A percentile compares a stretch with the other conserved stretches of the same genome.
Conservation (phyloP, 805 yeast species). For the Candida morakotiae region DNA sequence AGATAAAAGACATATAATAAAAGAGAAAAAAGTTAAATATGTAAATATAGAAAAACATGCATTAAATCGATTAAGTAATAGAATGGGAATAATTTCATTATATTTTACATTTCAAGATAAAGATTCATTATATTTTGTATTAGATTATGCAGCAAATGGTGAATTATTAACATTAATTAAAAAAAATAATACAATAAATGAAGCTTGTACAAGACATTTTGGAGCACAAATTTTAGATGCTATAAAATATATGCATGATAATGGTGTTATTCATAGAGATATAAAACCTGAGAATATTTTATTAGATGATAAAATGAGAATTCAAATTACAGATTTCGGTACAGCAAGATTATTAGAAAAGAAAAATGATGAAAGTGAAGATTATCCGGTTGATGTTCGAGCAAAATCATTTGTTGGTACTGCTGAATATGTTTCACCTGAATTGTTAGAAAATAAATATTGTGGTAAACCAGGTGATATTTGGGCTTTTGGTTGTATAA, state of each 20-base stretch:
- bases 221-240: conserved; percentile 75
- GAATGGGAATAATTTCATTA: conserved; percentile 62
- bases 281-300: conserved; percentile 80
- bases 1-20: conserved; percentile 73
- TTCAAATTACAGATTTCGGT: conserved; percentile 80
- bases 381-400: conserved; percentile 60
- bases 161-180: conserved; percentile 67
- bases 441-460: conserved; percentile 66
- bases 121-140: conserved; percentile 64
- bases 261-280: conserved; percentile 78
- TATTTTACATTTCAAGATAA: conserved; percentile 81
- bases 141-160: conserved; percentile 79
- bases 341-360: conserved; percentile 72
- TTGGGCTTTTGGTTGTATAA: conserved; percentile 60
- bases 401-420: conserved; percentile 85
- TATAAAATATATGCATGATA: conserved; percentile 63
- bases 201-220: conserved; percentile 63
- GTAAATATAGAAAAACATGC: conserved; percentile 83
- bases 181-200: conserved; percentile 65
- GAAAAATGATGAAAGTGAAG: conserved; percentile 40
- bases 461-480: conserved; percentile 58
- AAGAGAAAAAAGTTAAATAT: conserved; percentile 79
- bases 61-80: conserved; percentile 58
- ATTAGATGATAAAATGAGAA: conserved; percentile 54
- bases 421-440: conserved; percentile 83